phyloP scores from a whole-genome alignment of 139 green algal species.

The Protoeuglena noctilucae region DNA sequence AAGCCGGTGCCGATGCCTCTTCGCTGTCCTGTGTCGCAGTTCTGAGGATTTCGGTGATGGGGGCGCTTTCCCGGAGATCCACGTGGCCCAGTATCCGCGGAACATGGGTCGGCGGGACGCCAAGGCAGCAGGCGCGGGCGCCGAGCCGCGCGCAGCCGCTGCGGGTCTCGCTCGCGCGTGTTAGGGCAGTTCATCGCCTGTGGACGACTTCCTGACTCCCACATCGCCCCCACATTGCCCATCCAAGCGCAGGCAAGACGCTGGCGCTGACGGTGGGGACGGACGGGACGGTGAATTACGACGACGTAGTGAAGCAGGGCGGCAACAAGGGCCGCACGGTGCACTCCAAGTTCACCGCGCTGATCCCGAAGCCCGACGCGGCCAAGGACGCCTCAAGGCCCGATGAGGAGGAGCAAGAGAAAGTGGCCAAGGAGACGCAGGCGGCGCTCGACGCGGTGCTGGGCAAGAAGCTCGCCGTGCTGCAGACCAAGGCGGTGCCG shows the following conservation, averaged over 20 bases:
- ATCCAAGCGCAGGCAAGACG: constrained; percentile 22
- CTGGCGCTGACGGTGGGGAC: constrained; percentile 60
- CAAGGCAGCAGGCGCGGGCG: constrained; percentile 6
- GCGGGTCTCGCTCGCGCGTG: too few relatives aligned
- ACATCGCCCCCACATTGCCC: too few relatives aligned
- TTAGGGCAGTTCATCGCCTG: too few relatives aligned
- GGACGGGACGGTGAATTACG: constrained; percentile 68
- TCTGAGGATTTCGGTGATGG: constrained; percentile 77
- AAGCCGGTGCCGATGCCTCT: too few relatives aligned
- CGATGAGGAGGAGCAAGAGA: constrained; percentile 62
- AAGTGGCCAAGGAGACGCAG: constrained; percentile 43
- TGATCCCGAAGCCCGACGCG: constrained; percentile 75
- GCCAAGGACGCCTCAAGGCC: constrained; percentile 40
- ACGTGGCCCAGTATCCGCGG: constrained; percentile 78
- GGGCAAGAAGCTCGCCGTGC: constrained; percentile 47
- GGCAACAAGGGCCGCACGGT: constrained; percentile 55
- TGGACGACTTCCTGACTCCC: too few relatives aligned
- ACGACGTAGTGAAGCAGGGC: constrained; percentile 66
- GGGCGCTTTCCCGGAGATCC: constrained; percentile 77
- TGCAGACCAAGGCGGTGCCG: constrained; percentile 61
- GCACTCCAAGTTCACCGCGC: constrained; percentile 44
- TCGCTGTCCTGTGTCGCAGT: constrained; percentile 46
- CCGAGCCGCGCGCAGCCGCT: constrained; percentile 4
- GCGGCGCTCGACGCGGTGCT: constrained; percentile 54
- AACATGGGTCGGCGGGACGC: constrained; percentile 60